Evolutionary conservation across 768 basidiomycete genomes (phyloP), one percentile per base, ranked within the genome.

Genomic region (Psilocybe sp.): DNA sequence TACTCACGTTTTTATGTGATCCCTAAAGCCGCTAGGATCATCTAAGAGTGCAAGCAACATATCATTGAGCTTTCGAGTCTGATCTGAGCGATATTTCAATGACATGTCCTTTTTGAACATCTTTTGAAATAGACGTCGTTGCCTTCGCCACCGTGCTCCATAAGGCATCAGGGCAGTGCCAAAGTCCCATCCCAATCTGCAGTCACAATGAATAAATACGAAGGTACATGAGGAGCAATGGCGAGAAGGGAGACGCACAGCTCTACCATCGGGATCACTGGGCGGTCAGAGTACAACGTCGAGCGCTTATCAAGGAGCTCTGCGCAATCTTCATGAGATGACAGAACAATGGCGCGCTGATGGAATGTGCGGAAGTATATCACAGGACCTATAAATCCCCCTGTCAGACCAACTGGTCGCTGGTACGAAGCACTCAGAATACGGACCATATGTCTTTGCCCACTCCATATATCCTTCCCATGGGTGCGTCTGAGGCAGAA

Each of bases 101-200:
- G 62, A 31, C 10, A 52, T 44, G 11, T 58, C 56, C 12, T 52
- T 54, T 5, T 53, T 57, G 46, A 64, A 65, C 7, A 52, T 50
- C 41, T 64, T 58, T 31, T 70, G 63, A 15, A 64, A 58, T 5
- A 67, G 40, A 13, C 58, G 51, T 32, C 66, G 51, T 15, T 65
- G 59, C 16, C 49, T 44, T 20, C 67, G 56, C 69, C 68, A 70
- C 42, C 39, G 40, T 1, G 61, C 60, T 2, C 57, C 61, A 28
- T 71, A 65, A 23, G 54, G 54, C 52, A 65, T 62, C 5, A 70
- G 16, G 2, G 40, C 61, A 15, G 60, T n/a, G 48, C 55, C 61
- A 46, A 63, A 65, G 19, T 62, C 56, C 65, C 59, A 69, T 8
- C 64, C 68, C 57, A 62, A 61, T 13, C 69, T 71, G 23, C 23